Conservation (phyloP, 257 asterid species). For the Solanum appendiculatum region DNA sequence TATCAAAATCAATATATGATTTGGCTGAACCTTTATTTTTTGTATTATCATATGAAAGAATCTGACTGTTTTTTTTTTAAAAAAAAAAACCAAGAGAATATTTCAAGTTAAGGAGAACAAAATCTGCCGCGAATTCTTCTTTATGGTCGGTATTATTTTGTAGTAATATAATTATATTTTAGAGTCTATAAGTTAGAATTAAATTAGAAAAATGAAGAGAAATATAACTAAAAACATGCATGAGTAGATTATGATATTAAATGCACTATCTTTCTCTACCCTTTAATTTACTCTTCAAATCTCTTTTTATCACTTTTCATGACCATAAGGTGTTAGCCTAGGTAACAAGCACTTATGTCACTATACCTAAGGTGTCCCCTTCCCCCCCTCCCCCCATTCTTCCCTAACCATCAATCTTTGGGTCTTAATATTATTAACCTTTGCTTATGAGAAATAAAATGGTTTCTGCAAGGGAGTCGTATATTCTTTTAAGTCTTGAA, state of each 20-base stretch:
- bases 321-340: background rate
- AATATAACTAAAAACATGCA: background rate
- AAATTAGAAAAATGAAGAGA: background rate
- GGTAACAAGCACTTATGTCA: background rate
- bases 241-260: background rate
- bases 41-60: background rate
- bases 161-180: background rate
- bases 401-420: background rate
- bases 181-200: background rate
- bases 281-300: background rate
- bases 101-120: background rate
- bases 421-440: background rate
- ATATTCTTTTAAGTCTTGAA: background rate
- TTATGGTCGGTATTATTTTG: background rate
- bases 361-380: background rate
- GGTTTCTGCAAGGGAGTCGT: background rate
- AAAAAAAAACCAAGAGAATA: background rate
- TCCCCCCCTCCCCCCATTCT: background rate
- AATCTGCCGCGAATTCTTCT: background rate
- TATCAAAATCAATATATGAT: background rate
- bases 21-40: background rate
- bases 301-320: background rate
- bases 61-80: background rate
- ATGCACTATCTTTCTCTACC: background rate
- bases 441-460: background rate